Evolutionary conservation across 768 basidiomycete species (phyloP), one percentile per base, ranked within the genome.

Genomic region (Calocybe cyanea): DNA sequence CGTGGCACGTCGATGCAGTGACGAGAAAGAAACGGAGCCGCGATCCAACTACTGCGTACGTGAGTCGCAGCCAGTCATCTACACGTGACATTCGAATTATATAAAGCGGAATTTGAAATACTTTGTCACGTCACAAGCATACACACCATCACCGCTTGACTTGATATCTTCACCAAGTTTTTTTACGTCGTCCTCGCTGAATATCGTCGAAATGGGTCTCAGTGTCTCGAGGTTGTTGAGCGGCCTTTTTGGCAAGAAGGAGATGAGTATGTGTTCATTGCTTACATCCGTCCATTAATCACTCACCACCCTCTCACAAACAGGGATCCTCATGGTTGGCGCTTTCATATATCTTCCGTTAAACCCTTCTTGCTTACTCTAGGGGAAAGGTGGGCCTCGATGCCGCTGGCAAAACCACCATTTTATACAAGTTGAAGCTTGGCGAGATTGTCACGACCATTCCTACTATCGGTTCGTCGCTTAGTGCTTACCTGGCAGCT

Each of bases 371-470:
- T 37, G 20, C 42, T 52, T 28, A 54, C 18, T 11, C 18, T 20
- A 3, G 24, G 20, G 35, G 49, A 32, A 57, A 89, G 95, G 95
- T 99, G 64, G 96, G 96, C 73, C 91, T 99, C 61, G 96, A 99
- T 65, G 96, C 96, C 61, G 95, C 95, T 58, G 94, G 94, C 76
- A 96, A 97, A 73, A 96, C 93, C 55, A 92, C 89, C 63, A 99
- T 98, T 60, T 77, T 99, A 57, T 99, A 96, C 81, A 99, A 98
- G 78, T 80, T 98, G 65, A 98, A 98, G 78, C 83, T 98, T 46
- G 96, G 95, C 70, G 96, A 99, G 78, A 98, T 98, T 71, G 96
- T 99, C 68, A 98, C 96, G 56, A 99, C 96, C 55, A 99, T 99
- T 68, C 96, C 96, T 51, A 98, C 96, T 64, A 98, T 99, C 72